Percentiles rank a stretch among this genome's conserved stretches.
phyloP scores from a whole-genome alignment of 148 eudicot genomes.

The Salicornia ramosissima region DNA sequence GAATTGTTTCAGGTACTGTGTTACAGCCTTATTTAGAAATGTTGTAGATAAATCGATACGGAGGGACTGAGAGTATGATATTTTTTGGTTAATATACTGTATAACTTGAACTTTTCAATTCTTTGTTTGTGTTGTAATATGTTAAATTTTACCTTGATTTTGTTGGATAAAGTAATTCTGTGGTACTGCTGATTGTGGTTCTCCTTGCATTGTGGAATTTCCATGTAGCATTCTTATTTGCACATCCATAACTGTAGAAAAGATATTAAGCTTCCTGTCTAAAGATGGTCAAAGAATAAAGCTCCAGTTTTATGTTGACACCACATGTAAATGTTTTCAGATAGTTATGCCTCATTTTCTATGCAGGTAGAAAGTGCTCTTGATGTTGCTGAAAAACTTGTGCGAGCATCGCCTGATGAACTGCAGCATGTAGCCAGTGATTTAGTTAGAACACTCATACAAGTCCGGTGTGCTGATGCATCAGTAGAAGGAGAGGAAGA shows the following conservation, averaged over 20 bases:
- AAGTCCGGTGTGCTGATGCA: conserved; percentile 71
- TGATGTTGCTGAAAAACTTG: conserved; percentile 81
- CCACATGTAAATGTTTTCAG: not conserved
- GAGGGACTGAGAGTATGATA: no score
- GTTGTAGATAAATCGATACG: no score
- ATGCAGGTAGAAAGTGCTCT: conserved; percentile 84
- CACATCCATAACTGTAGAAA: not conserved
- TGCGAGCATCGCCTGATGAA: conserved; percentile 93
- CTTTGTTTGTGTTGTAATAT: not conserved
- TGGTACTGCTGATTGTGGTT: not conserved
- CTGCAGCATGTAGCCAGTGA: conserved; percentile 64
- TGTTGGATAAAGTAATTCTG: not conserved
- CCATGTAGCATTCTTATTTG: not conserved
- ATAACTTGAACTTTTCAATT: not conserved
- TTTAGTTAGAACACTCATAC: conserved; percentile 66
- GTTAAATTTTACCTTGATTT: not conserved
- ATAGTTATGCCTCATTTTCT: conserved; percentile 2
- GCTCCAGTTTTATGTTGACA: not conserved
- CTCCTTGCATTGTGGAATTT: not conserved
- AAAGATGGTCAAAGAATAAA: not conserved
- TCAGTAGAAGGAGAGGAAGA: conserved; percentile 85
- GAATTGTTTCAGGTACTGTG: no score
- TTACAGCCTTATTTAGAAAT: no score
- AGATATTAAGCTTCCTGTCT: not conserved
- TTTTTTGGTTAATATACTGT: not conserved